Percentiles rank a stretch among this genome's conserved stretches.
Conservation (phyloP, 2,329 filamentous ascomycete genomes). For the Fusarium clavum region DNA sequence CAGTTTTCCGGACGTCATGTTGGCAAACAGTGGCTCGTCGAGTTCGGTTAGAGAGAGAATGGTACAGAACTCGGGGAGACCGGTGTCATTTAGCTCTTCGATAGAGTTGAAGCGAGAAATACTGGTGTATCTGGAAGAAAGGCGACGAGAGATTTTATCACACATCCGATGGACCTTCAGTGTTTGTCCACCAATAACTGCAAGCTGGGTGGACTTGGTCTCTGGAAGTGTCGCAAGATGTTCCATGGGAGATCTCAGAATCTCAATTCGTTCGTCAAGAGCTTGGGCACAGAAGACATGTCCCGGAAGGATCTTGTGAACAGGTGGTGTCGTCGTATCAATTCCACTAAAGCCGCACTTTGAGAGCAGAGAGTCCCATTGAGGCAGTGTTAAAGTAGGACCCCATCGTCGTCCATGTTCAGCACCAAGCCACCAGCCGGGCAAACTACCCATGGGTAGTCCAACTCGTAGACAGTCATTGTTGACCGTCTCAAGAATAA, state of each 20-base stretch:
- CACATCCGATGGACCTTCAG: too few species aligned
- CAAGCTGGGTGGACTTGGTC: too few species aligned
- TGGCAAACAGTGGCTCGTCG: not conserved
- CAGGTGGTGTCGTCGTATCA: not conserved
- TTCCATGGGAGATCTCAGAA: not conserved
- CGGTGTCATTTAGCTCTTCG: too few species aligned
- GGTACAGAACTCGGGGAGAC: not conserved
- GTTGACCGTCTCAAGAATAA: slow-evolving; percentile 1
- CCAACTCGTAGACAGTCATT: not conserved
- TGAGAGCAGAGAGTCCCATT: slow-evolving; percentile 6
- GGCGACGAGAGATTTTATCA: too few species aligned
- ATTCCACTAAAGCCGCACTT: not conserved
- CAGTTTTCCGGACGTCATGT: accelerated
- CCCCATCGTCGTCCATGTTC: slow-evolving; percentile 5
- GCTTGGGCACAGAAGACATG: slow-evolving; percentile 2
- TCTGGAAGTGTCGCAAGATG: too few species aligned
- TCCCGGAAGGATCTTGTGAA: not conserved
- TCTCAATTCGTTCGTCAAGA: not conserved
- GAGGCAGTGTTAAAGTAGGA: not conserved
- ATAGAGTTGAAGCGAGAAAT: too few species aligned
- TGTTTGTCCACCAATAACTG: too few species aligned
- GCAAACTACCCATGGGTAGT: slow-evolving; percentile 2
- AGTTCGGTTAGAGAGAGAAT: not conserved
- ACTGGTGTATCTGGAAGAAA: too few species aligned
- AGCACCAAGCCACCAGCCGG: slow-evolving; percentile 17